Base-by-base conservation (phyloP, 1,139 yeast genomes). In the Candida sojae region DNA sequence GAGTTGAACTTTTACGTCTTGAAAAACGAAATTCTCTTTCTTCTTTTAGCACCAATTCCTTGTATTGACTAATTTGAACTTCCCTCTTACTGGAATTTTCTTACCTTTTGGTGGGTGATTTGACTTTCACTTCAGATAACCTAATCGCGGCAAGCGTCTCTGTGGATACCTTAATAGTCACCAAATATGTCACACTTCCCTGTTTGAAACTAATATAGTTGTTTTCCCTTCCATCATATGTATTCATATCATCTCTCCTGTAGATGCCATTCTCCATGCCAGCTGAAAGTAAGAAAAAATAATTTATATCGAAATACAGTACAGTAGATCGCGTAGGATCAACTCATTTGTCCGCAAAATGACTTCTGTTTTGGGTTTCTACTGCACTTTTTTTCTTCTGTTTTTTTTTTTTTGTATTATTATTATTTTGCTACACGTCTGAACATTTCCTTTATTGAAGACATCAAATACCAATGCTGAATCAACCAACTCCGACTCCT, bases 61-160 rank as follows among this genome's bases (percentile, higher is more conserved):
- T 65, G 56, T 69, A 67, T 31, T 63, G 64, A 23, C 54, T 59
- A 11, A 72, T 60, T 48, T 64, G 68, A 51, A 59, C 57, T 43
- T 61, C 60, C 42, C 78, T 57, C 47, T 59, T 61, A 12, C 61
- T 61, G 25, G 60, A 50, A 43, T 54, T 62, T 10, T 32, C 40
- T 37, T 55, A 57, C 44, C 57, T 62, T 38, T 51, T 52, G 5
- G 55, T 49, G n/a, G 57, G 58, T 6, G 59, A 47, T 46, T 58
- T 58, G 11, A 48, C 36, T 7, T 44, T 44, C 9, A 49, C 42
- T 42, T 47, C 33, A 1, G 55, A 49, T 26, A 53, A 39, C 13
- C 36, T 33, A 4, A 53, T 51, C 5, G 51, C 51, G 17, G 41
- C 33, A 12, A 51, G 30, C 5, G 47, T 43, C 2, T 53, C 55